A percentile compares a stretch with the other conserved stretches of the same genome.
phyloP scores from a whole-genome alignment of 257 asterid genomes.

The Lantana camara region DNA sequence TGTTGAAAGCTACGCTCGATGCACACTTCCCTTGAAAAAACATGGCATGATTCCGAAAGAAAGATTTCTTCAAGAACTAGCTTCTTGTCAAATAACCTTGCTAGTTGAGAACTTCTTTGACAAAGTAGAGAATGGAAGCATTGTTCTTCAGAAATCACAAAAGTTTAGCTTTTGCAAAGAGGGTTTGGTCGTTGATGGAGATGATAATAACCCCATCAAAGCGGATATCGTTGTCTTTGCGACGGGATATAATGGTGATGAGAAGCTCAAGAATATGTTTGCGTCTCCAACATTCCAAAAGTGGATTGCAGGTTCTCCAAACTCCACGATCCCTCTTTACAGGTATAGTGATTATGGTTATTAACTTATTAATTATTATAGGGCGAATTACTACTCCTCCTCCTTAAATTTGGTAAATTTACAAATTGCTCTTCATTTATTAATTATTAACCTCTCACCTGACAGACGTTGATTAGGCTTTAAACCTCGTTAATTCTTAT shows the following conservation, averaged over 20 bases:
- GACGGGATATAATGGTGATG: constrained; percentile 64
- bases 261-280: constrained; percentile 51
- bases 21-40: constrained; percentile 55
- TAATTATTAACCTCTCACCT: no score
- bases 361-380: no score
- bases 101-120: constrained; percentile 46
- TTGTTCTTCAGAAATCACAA: constrained; percentile 40
- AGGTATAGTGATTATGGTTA: no score
- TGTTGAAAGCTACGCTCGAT: constrained; percentile 49
- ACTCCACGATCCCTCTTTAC: constrained; percentile 53
- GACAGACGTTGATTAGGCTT: no score
- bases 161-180: constrained; percentile 37
- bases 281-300: constrained; percentile 40
- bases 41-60: constrained; percentile 57
- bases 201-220: constrained; percentile 32
- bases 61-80: constrained; percentile 37
- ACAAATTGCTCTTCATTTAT: no score
- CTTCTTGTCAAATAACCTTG: constrained; percentile 43
- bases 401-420: no score
- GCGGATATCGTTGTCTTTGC: constrained; percentile 59
- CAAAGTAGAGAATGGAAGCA: constrained; percentile 62
- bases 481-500: no score
- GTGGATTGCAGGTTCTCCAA: constrained; percentile 36
- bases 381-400: no score
- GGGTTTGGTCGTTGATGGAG: constrained; percentile 49